Percentiles rank a stretch among this genome's conserved stretches.
phyloP scores from a whole-genome alignment of 2,329 filamentous ascomycete genomes.

The Calycina herbarum region DNA sequence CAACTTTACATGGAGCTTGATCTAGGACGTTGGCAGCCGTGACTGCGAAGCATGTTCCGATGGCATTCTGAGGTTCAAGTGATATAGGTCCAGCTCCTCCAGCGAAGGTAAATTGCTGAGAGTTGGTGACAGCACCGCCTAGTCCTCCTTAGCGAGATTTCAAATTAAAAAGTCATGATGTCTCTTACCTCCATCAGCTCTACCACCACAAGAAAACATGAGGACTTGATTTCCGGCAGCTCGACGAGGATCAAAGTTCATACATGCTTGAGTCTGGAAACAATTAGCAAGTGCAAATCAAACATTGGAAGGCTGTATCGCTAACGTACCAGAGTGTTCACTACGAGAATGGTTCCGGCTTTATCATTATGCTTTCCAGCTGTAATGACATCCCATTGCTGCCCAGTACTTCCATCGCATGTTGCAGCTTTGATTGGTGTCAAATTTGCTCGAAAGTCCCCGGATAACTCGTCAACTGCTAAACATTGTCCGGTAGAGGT shows the following conservation, averaged over 20 bases:
- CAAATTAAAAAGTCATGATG: not conserved
- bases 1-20: constrained; percentile 44
- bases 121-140: constrained; percentile 50
- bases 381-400: constrained; percentile 47
- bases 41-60: constrained; percentile 48
- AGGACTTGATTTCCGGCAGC: constrained; percentile 52
- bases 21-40: constrained; percentile 45
- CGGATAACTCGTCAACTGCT: constrained; percentile 45
- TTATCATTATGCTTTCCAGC: constrained; percentile 52
- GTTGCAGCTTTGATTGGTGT: constrained; percentile 44
- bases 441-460: constrained; percentile 48
- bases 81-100: constrained; percentile 44
- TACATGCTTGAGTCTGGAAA: constrained; percentile 53
- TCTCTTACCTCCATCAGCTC: constrained; percentile 50
- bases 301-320: too few species aligned
- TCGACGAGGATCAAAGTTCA: constrained; percentile 58
- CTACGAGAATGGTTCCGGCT: constrained; percentile 49
- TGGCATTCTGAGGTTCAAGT: constrained; percentile 48
- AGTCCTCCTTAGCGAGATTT: constrained; percentile 15
- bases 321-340: constrained; percentile 49
- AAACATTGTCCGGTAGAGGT: constrained; percentile 45
- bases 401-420: constrained; percentile 44
- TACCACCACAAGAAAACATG: constrained; percentile 59
- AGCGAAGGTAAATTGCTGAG: constrained; percentile 52
- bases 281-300: constrained; percentile 12